Evolutionary conservation across 768 basidiomycete species (phyloP), one percentile per base, ranked within the genome.

Genomic region (Saitozyma sp.): DNA sequence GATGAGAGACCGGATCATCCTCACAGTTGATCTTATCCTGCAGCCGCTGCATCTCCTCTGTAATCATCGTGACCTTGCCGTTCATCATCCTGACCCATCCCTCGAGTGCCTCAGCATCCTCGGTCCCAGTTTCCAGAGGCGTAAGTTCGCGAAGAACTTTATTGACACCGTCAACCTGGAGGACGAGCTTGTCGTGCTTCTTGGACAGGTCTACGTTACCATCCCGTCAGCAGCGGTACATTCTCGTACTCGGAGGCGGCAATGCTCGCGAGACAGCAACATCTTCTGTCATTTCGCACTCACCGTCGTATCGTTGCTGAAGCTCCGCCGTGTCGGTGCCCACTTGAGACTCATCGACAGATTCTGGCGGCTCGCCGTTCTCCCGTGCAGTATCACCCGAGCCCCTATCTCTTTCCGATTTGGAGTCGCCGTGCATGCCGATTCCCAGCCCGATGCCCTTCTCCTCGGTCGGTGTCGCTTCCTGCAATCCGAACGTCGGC

Each of bases 31-130:
- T 84, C 70, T 88, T 89, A 57, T 83, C 84, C 58, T 84, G 87
- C 39, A 96, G 80, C 49, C 88, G 84, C 66, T 86, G 87, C 67
- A 92, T 85, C 71, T 96, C 92, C n/a, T 86, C 86, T 69, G 88
- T 86, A 45, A 86, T 62, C 65, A 91, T 92, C 81, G 91, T 86
- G 9, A 84, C 81, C 75, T 91, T 93, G 29, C 84, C 81, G 48
- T 83, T 82, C 61, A 89, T 71, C 73, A 85, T 88, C 64, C 83
- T 80, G 17, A 97, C 80, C 80, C 88, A 91, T 51, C 89, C 88
- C 17, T 86, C 86, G 49, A 97, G 81, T 10, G 86, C 87, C 52
- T 85, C 83, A 6, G 82, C 74, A 65, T 96, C 88, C 45, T 83
- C 80, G 13, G 88, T 83, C 19, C 78, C 78, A 16, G 84, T 85